phyloP scores from a whole-genome alignment of 768 basidiomycete species.

The Artomyces pyxidatus region DNA sequence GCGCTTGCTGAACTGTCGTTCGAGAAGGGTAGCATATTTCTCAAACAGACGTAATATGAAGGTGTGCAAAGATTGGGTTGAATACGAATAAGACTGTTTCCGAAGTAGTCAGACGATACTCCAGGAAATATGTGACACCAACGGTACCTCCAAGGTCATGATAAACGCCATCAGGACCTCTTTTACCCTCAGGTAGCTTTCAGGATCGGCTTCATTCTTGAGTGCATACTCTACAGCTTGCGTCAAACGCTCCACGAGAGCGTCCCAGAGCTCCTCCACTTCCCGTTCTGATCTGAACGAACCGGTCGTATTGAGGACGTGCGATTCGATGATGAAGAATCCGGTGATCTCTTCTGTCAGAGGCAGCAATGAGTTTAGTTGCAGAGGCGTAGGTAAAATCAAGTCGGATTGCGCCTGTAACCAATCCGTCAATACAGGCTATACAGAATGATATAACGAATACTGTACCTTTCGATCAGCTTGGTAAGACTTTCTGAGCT shows the following conservation, averaged over 20 bases:
- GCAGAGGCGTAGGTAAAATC: slow-evolving; percentile 73
- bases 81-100: slow-evolving; percentile 68
- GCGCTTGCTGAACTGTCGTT: slow-evolving; percentile 69
- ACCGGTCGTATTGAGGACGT: slow-evolving; percentile 83
- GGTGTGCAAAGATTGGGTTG: slow-evolving; percentile 72
- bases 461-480: slow-evolving; percentile 81
- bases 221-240: slow-evolving; percentile 68
- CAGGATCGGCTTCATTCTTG: slow-evolving; percentile 66
- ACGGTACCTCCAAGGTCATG: slow-evolving; percentile 80
- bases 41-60: slow-evolving; percentile 87
- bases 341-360: slow-evolving; percentile 92
- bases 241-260: slow-evolving; percentile 65
- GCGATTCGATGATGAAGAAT: slow-evolving; percentile 94
- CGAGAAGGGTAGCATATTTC: slow-evolving; percentile 76
- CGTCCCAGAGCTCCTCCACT: slow-evolving; percentile 94
- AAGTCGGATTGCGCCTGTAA: slow-evolving; percentile 90
- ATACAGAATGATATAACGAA: not conserved
- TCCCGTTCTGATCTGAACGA: slow-evolving; percentile 87
- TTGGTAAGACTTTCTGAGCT: slow-evolving; percentile 88
- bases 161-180: slow-evolving; percentile 79
- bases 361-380: slow-evolving; percentile 56
- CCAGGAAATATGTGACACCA: not conserved
- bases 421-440: slow-evolving; percentile 1
- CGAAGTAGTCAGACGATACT: not conserved
- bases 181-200: slow-evolving; percentile 75